Evolutionary conservation across 179 eudicot species (phyloP), one percentile per base, ranked within the genome.

Genomic region (Corrigiola litoralis): DNA sequence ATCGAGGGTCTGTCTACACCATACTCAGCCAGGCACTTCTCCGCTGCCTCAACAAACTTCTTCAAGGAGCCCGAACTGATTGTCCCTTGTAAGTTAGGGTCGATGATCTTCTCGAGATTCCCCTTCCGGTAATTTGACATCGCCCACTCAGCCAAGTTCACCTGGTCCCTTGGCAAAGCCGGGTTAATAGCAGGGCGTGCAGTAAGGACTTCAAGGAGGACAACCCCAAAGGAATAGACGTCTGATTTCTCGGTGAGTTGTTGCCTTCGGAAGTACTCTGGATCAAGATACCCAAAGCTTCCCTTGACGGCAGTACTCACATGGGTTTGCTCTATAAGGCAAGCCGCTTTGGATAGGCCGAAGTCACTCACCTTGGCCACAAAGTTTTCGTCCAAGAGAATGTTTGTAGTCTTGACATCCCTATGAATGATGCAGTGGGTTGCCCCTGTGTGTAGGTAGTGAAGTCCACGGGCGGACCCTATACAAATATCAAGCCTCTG

Each of bases 251-350:
- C 98, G 0, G 98, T 92, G 0, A 92, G 79, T 36, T 92, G 98
- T 32, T 92, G 98, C 62, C 95, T 80, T 20, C 96, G 36, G 61
- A 89, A 92, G 78, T 92, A 92, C 73, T 92, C 96, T 3, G 95
- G 98, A 52, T 92, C 96, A 0, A 92, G 87, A 58, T 89, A 92
- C 8, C 98, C 92, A 25, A 92, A 92, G 40, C 96, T 87, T 1
- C 98, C 98, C 77, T 92, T 92, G 27, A 92, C 98, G 0, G 95
- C 90, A 0, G 94, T 92, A 79, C 98, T 92, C 0, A 92, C 97
- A 28, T 92, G 98, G 5, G 98, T 92, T 61, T 92, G 94, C 42
- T 92, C 97, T 58, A 92, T 51, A 0, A 89, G 76, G 17, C 83
- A 84, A 0, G 90, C 98, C 0, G 84, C 80, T 67, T 87, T 92